Conservation (phyloP, 768 basidiomycete genomes). For the Chalciporus pseudorubinellus region DNA sequence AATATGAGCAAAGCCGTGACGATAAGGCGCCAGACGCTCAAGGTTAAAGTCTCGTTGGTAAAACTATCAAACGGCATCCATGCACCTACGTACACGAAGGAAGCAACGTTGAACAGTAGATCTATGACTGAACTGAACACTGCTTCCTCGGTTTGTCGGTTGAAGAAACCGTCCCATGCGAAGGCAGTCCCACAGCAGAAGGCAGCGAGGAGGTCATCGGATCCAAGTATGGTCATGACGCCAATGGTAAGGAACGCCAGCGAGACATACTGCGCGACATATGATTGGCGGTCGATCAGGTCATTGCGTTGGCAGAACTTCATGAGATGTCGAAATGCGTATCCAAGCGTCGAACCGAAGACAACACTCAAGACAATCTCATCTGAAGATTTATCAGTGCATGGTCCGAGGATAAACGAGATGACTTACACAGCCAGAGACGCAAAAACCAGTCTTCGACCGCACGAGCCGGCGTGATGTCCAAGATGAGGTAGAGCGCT, state of each 20-base stretch:
- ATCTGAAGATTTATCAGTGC: slow-evolving; percentile 43
- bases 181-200: slow-evolving; percentile 96
- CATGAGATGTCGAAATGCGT: slow-evolving; percentile 84
- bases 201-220: slow-evolving; percentile 91
- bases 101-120: slow-evolving; percentile 91
- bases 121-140: slow-evolving; percentile 97
- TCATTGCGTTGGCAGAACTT: slow-evolving; percentile 85
- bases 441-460: slow-evolving; percentile 85
- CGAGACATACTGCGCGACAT: slow-evolving; percentile 88
- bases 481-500: slow-evolving; percentile 81
- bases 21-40: slow-evolving; percentile 82
- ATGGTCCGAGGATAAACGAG: background rate
- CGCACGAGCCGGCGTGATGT: slow-evolving; percentile 57
- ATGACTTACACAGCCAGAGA: slow-evolving; percentile 77
- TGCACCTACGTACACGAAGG: slow-evolving; percentile 94
- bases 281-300: slow-evolving; percentile 91
- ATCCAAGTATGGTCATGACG: slow-evolving; percentile 78
- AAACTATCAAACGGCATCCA: slow-evolving; percentile 94
- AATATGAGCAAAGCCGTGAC: slow-evolving; percentile 83
- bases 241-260: slow-evolving; percentile 85
- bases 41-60: slow-evolving; percentile 57
- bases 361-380: slow-evolving; percentile 73
- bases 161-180: slow-evolving; percentile 95
- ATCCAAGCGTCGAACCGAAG: slow-evolving; percentile 75
- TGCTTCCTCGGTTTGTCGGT: slow-evolving; percentile 90